Percentiles rank a stretch among this genome's conserved stretches.
Conservation (phyloP, 78 protist genomes). For the Kipferlia bialata region DNA sequence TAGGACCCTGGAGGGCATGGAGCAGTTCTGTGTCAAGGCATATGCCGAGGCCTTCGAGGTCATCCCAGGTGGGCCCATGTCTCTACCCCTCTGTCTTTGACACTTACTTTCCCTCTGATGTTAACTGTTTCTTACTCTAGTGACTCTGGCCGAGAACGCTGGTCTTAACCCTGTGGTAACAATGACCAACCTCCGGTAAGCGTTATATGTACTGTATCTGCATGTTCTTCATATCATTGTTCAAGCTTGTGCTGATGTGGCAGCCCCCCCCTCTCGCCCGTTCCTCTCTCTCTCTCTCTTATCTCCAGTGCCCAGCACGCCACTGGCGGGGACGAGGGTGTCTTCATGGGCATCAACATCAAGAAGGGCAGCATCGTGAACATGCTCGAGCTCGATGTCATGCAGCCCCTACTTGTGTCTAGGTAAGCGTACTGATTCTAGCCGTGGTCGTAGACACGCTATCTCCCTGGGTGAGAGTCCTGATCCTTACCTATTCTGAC, state of each 20-base stretch:
- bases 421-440: neutral
- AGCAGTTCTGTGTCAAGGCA: conserved; percentile 78
- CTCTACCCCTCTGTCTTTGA: too few relatives aligned
- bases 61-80: too few relatives aligned
- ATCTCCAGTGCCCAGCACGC: too few relatives aligned
- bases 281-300: too few relatives aligned
- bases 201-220: neutral
- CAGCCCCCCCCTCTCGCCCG: neutral
- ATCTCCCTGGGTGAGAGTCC: neutral
- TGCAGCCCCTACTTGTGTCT: conserved; percentile 96
- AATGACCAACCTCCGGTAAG: conserved; percentile 24
- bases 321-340: conserved; percentile 73
- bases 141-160: conserved; percentile 97
- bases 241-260: neutral
- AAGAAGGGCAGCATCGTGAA: conserved; percentile 62
- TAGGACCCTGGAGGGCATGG: too few relatives aligned
- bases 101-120: neutral
- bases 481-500: too few relatives aligned
- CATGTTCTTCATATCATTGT: neutral
- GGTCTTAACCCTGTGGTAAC: conserved; percentile 83
- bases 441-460: neutral
- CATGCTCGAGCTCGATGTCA: conserved; percentile 83
- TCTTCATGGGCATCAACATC: conserved; percentile 93
- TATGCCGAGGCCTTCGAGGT: conserved; percentile 92
- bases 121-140: neutral